A percentile compares a stretch with the other conserved stretches of the same genome.
These are phyloP conservation scores for Lachnellula cervina DNA, from an alignment of 2,329 filamentous ascomycete genomes.

Conservation along the genomic window DNA sequence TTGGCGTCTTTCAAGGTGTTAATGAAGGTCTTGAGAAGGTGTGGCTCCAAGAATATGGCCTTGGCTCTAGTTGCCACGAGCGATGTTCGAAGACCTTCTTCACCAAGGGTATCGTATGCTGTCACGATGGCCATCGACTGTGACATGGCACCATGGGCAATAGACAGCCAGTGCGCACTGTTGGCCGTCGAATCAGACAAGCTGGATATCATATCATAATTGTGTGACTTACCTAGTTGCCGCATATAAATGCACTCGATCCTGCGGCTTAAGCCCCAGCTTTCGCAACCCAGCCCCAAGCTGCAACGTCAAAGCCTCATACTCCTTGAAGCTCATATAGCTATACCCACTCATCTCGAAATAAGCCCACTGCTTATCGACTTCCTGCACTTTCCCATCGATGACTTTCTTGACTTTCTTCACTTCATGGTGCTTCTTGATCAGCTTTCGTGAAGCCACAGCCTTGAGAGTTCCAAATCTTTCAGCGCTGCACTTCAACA, in stretches of 20 bases:
- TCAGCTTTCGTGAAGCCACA: conserved; percentile 63
- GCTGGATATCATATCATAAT: not conserved
- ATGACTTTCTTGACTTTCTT: conserved; percentile 85
- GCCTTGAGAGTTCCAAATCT: conserved; percentile 58
- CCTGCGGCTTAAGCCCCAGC: conserved; percentile 59
- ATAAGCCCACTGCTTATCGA: conserved; percentile 81
- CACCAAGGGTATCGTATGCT: conserved; percentile 85
- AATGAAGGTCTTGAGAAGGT: conserved; percentile 56
- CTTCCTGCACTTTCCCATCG: conserved; percentile 69
- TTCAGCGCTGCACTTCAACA: conserved; percentile 60
- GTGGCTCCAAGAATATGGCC: conserved; percentile 80
- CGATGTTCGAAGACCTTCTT: conserved; percentile 77
- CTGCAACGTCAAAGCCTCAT: conserved; percentile 62
- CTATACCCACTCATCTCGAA: conserved; percentile 75
- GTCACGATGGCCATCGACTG: conserved; percentile 89
- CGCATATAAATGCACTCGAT: conserved; percentile 72
- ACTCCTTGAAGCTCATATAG: conserved; percentile 71
- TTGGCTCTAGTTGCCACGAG: conserved; percentile 72
- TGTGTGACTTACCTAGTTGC: conserved; percentile 48
- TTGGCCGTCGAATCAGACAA: not conserved
- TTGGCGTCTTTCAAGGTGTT: conserved; percentile 54
- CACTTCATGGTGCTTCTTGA: conserved; percentile 71
- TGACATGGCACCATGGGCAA: conserved; percentile 53
- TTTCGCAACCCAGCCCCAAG: conserved; percentile 65
- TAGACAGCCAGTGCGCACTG: conserved; percentile 39